These are phyloP conservation scores for Nasturtium officinale DNA, from an alignment of 345 rosid genomes.

Conservation along the genomic window DNA sequence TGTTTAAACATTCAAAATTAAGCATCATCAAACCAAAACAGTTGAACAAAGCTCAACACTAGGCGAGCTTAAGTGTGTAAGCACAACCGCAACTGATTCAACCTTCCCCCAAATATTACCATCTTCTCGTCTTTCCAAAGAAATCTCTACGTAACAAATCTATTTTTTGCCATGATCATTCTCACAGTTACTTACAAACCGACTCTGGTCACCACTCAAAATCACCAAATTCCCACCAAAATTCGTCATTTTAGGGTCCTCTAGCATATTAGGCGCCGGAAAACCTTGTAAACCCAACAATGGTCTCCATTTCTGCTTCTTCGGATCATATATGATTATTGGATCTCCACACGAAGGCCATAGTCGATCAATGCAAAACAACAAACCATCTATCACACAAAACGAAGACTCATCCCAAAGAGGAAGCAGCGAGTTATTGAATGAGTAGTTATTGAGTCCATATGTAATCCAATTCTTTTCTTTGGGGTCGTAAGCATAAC, in stretches of 20 bases:
- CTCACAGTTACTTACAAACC: no score
- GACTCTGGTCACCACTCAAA: neutral
- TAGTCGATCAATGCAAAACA: neutral
- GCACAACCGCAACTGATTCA: neutral
- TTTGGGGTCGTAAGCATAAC: neutral
- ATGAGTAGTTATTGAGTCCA: no score
- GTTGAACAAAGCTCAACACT: neutral
- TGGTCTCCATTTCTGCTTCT: neutral
- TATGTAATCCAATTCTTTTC: no score
- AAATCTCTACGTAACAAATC: no score
- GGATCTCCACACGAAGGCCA: no score
- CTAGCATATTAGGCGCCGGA: neutral
- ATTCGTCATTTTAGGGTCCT: neutral
- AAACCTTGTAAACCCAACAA: no score
- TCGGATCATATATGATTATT: neutral
- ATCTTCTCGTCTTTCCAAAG: no score
- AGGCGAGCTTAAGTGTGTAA: neutral
- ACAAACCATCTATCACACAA: conserved; percentile 4
- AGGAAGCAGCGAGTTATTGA: no score
- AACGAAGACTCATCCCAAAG: no score
- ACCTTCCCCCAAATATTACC: no score
- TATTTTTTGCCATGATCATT: no score
- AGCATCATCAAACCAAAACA: neutral
- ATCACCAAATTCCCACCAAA: conserved; percentile 21
- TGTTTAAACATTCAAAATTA: no score